Evolutionary conservation across 768 basidiomycete genomes (phyloP).

Genomic region (Lactifluus volemus): DNA sequence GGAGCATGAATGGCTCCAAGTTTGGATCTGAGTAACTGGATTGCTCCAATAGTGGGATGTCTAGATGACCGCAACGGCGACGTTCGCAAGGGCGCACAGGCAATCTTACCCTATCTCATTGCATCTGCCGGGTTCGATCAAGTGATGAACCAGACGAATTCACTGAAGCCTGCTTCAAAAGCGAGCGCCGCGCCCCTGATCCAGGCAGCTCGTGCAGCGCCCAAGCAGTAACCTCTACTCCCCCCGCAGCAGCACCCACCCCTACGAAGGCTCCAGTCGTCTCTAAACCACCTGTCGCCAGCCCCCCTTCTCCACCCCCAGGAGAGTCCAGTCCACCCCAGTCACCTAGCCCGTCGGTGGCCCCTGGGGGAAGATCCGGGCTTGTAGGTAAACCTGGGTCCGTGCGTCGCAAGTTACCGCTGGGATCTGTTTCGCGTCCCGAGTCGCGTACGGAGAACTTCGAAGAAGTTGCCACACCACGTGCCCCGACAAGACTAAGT

Average conservation of each 20-base stretch:
- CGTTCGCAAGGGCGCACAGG: conserved; percentile 86
- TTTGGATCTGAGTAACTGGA: conserved; percentile 67
- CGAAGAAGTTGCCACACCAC: conserved; percentile 27
- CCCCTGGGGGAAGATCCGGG: conserved; percentile 32
- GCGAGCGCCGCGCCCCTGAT: conserved; percentile 79
- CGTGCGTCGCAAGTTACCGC: conserved; percentile 65
- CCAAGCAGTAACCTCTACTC: conserved; percentile 22
- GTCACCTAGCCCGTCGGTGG: conserved; percentile 33
- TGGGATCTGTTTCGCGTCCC: conserved; percentile 42
- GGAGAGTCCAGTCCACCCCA: conserved; percentile 35
- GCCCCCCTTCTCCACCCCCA: conserved; percentile 20
- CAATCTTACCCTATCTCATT: conserved; percentile 69
- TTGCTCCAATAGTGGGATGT: conserved; percentile 54
- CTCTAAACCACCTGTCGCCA: conserved; percentile 20
- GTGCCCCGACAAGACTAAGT: conserved; percentile 23
- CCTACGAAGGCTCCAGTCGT: conserved; percentile 18
- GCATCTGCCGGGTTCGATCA: conserved; percentile 69
- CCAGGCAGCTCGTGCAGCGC: conserved; percentile 63
- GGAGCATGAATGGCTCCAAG: conserved; percentile 44
- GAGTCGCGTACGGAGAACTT: conserved; percentile 34
- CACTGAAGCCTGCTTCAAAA: conserved; percentile 87
- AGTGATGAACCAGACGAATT: conserved; percentile 77
- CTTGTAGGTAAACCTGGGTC: conserved; percentile 45
- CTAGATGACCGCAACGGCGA: conserved; percentile 90
- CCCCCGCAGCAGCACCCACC: conserved; percentile 21